These are phyloP conservation scores for Lecanicillium sp. DNA, from an alignment of 2,329 filamentous ascomycete species.

Conservation along the genomic window DNA sequence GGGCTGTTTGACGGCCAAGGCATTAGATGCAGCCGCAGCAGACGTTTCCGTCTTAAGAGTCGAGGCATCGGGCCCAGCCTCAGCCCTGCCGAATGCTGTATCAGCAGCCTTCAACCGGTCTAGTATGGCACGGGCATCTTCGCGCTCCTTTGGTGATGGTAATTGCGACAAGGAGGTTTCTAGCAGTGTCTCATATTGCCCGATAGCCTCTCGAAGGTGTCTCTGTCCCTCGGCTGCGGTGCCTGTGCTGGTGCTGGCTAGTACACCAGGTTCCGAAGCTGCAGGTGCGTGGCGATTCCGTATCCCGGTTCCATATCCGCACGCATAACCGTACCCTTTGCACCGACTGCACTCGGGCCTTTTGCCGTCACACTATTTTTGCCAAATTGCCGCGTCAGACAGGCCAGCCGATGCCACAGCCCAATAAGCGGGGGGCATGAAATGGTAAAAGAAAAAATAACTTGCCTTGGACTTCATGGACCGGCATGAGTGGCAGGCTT, in stretches of 20 bases:
- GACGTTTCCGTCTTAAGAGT: not conserved
- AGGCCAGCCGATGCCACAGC: not conserved
- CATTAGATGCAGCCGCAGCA: not conserved
- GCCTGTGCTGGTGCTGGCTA: no score
- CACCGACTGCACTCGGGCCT: conserved; percentile 21
- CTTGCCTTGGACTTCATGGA: conserved; percentile 23
- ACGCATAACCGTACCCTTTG: conserved; percentile 21
- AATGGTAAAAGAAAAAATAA: not conserved
- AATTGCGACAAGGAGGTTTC: not conserved
- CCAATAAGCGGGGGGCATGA: not conserved
- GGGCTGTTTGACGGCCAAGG: conserved; percentile 1
- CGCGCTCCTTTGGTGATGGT: not conserved
- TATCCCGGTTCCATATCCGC: conserved; percentile 15
- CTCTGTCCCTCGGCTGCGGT: not conserved
- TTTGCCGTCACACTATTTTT: conserved; percentile 17
- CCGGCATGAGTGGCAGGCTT: conserved; percentile 22
- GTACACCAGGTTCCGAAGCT: not conserved
- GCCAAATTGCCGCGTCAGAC: not conserved
- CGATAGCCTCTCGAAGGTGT: not conserved
- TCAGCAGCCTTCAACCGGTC: not conserved
- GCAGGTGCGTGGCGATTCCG: not conserved
- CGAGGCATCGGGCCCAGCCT: not conserved
- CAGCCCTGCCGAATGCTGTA: not conserved
- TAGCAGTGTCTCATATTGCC: not conserved
- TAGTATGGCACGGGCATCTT: not conserved